These are phyloP conservation scores for Bruguiera parviflora DNA, from an alignment of 345 rosid species.

Conservation along the genomic window DNA sequence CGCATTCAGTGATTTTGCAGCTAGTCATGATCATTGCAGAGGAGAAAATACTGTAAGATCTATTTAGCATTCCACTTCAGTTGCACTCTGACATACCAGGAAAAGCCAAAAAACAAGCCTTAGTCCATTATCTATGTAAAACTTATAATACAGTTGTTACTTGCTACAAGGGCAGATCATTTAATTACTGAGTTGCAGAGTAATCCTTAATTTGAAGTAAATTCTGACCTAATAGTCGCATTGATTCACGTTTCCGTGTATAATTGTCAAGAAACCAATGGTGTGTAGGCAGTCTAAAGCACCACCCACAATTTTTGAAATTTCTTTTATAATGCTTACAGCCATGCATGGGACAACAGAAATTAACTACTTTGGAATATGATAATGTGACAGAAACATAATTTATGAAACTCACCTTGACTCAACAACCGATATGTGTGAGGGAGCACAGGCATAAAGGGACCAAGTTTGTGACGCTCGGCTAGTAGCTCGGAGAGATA, in stretches of 20 bases:
- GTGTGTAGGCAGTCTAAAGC: too few relatives aligned
- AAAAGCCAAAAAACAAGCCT: not conserved
- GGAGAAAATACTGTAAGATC: too few relatives aligned
- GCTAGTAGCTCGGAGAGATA: constrained; percentile 72
- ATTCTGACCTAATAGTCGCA: too few relatives aligned
- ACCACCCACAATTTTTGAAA: not conserved
- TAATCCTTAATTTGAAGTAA: too few relatives aligned
- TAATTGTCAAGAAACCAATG: too few relatives aligned
- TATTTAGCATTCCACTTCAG: too few relatives aligned
- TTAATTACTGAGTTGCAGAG: too few relatives aligned
- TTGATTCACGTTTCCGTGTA: too few relatives aligned
- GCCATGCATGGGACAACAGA: not conserved
- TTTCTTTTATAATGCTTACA: not conserved
- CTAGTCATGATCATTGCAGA: not conserved
- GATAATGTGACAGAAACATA: not conserved
- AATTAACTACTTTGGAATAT: not conserved
- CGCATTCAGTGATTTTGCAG: not conserved
- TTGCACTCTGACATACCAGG: not conserved
- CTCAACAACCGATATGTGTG: constrained; percentile 53
- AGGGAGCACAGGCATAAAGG: constrained; percentile 70
- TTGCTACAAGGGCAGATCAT: too few relatives aligned
- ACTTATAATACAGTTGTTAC: too few relatives aligned
- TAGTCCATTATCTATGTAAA: not conserved
- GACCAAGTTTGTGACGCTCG: constrained; percentile 71
- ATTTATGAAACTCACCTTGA: constrained; percentile 56